Percentiles rank a stretch among this genome's conserved stretches.
Conservation (phyloP, 495 filamentous ascomycete genomes). For the Trichoderma erinaceum region DNA sequence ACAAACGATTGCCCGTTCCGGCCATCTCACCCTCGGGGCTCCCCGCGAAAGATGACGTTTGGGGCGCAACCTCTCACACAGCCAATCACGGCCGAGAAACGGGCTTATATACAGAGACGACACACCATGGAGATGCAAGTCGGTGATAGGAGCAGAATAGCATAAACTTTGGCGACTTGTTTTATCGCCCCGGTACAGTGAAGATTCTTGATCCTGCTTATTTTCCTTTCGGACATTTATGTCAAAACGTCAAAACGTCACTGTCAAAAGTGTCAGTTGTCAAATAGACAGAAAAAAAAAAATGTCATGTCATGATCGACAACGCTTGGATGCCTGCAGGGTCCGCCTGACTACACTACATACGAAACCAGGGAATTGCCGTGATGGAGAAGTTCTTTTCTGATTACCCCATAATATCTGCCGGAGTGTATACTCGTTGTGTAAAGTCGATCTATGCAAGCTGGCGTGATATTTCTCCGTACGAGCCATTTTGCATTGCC, state of each 20-base stretch:
- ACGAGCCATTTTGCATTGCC: too few relatives aligned
- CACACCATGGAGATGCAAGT: neutral
- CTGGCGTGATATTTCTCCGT: too few relatives aligned
- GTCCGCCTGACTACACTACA: neutral
- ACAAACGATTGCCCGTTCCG: neutral
- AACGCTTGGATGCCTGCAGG: constrained; percentile 1
- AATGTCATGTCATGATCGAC: neutral
- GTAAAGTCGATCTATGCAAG: too few relatives aligned
- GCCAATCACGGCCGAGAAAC: neutral
- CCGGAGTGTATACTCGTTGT: too few relatives aligned
- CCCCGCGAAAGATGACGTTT: neutral
- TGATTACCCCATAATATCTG: too few relatives aligned
- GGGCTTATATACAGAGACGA: neutral
- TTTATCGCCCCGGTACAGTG: neutral
- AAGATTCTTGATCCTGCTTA: neutral
- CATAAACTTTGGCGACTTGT: neutral
- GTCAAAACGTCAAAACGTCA: too few relatives aligned
- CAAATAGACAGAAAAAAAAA: neutral
- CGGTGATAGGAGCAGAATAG: neutral
- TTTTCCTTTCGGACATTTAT: too few relatives aligned
- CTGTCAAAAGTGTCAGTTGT: too few relatives aligned
- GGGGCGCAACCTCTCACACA: neutral
- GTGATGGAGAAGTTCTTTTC: too few relatives aligned
- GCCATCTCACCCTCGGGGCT: neutral
- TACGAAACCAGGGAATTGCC: too few relatives aligned